A percentile compares a stretch with the other conserved stretches of the same genome.
These are phyloP conservation scores for Populus davidiana DNA, from an alignment of 345 rosid genomes.

Conservation along the genomic window DNA sequence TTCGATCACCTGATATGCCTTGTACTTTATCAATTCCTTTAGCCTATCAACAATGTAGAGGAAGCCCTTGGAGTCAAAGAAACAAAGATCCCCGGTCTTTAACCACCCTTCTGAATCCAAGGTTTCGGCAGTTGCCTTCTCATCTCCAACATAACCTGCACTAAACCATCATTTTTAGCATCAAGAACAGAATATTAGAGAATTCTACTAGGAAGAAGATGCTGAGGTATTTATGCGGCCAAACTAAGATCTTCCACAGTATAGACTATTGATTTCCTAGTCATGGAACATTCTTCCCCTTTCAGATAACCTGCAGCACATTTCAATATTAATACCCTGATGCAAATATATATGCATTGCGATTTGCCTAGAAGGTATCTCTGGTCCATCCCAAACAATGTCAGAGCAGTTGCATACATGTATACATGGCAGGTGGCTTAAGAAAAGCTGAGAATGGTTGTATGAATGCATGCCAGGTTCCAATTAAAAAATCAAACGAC, in stretches of 20 bases:
- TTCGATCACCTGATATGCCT: conserved; percentile 77
- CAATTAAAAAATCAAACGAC: no score
- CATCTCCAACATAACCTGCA: conserved; percentile 81
- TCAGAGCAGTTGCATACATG: no score
- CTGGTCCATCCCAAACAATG: no score
- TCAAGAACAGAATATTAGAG: not conserved
- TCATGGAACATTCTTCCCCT: no score
- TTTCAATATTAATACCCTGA: no score
- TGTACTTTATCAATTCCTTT: conserved; percentile 92
- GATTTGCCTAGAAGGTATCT: no score
- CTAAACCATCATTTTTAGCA: conserved; percentile 1
- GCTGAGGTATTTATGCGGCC: not conserved
- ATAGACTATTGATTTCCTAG: no score
- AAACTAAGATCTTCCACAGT: not conserved
- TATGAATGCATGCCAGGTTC: no score
- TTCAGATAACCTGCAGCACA: no score
- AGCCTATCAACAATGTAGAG: conserved; percentile 78
- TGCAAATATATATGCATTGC: no score
- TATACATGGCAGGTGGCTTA: no score
- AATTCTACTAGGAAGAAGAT: not conserved
- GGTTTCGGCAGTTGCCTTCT: conserved; percentile 84
- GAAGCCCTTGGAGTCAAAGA: conserved; percentile 65
- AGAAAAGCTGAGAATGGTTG: no score
- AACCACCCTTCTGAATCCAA: conserved; percentile 84
- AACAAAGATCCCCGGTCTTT: conserved; percentile 90